Base-by-base conservation (phyloP, 2,329 filamentous ascomycete genomes). In the Aspergillus japonicus region DNA sequence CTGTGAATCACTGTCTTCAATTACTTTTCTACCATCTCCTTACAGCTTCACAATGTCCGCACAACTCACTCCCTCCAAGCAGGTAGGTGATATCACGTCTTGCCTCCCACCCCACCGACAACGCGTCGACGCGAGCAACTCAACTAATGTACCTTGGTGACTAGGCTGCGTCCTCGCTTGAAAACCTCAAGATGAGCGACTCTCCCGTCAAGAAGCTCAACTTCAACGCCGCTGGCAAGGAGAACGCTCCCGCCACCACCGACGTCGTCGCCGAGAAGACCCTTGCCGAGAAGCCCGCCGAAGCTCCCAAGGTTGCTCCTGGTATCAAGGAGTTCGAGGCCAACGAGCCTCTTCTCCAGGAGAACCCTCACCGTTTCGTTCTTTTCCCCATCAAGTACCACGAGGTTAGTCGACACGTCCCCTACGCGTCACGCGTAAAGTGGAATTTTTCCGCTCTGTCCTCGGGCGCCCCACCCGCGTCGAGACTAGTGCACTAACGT, bases 371-470 rank as follows among this genome's bases (percentile, higher is more conserved):
- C 69, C 91, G 95, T 71, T 99, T 99, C 73, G 95, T 99, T 61
- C 85, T 99, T 64, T 99, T 99, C 82, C 95, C 95, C 68, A 96
- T 99, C 79, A 97, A 97, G 85, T 97, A 98, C 81, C 93, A 98
- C 73, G 94, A 98, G 89, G 94, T 97, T 81, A 80, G 91, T 85
- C 23, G 53, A 29, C 68, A 80, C 80, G 78, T 78, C 77, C 77
- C 67, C 67, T 69, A 80, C 82, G 80, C 78, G 74, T 78, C 68
- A 88, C 89, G 89, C 88, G 89, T 91, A 83, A 84, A 89, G 83
- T 89, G 83, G 71, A 8, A 60, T 47, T 52, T 69, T 71, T 63
- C 60, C 59, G 47, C 53, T 64, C 58, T 39, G 26, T 63, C 62
- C 60, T 54, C 62, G 19, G 39, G 26, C 19, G 44, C 54, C 23